Evolutionary conservation across 1,139 yeast species (phyloP).

Genomic region (Meyerozyma carpophila): DNA sequence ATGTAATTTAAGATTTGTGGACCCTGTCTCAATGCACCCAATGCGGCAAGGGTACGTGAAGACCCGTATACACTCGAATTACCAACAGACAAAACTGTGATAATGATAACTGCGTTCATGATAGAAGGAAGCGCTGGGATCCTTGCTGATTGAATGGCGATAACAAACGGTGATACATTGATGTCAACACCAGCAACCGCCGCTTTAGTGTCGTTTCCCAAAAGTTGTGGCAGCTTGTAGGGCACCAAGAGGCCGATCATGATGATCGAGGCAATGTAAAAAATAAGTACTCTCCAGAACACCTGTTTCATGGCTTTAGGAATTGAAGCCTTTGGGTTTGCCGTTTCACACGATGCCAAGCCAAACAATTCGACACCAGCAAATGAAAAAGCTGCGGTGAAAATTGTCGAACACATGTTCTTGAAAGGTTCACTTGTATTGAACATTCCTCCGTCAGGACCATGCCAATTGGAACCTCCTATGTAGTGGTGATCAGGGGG

Average conservation of each 20-base stretch:
- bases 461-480: conserved; percentile 29
- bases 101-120: conserved; percentile 27
- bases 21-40: conserved; percentile 31
- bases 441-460: conserved; percentile 27
- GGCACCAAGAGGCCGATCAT: conserved; percentile 30
- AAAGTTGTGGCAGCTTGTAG: conserved; percentile 16
- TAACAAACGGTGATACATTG: conserved; percentile 36
- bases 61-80: conserved; percentile 34
- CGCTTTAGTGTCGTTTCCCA: conserved; percentile 7
- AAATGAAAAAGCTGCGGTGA: conserved; percentile 22
- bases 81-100: conserved; percentile 29
- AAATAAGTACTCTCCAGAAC: conserved; percentile 28
- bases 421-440: conserved; percentile 22
- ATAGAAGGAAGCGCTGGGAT: conserved; percentile 29
- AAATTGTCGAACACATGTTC: conserved; percentile 18
- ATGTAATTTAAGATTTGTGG: conserved; percentile 26
- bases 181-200: conserved; percentile 14
- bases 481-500: conserved; percentile 23
- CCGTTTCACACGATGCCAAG: conserved; percentile 30
- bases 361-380: conserved; percentile 28
- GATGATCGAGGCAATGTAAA: conserved; percentile 23
- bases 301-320: conserved; percentile 33
- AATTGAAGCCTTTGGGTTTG: conserved; percentile 27
- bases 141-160: conserved; percentile 29
- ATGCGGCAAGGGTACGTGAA: conserved; percentile 29